Evolutionary conservation across 2,329 filamentous ascomycete species (phyloP), one percentile per base, ranked within the genome.

Genomic region (Akanthomyces lecanii): DNA sequence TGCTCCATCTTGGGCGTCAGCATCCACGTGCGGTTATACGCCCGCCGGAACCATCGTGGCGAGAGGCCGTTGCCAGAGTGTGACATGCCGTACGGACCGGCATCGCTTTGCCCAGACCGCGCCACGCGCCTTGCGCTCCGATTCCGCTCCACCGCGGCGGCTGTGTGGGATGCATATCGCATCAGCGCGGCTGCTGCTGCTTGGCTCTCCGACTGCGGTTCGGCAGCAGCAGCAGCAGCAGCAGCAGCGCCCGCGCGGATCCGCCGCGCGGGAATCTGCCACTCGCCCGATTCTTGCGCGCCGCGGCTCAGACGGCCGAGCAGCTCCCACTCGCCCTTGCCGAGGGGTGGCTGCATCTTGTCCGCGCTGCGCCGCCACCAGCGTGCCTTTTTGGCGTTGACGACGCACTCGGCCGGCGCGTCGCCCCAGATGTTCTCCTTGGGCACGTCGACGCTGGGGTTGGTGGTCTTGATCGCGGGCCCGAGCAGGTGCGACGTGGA

Each of bases 341-440:
- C 77, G 18, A 88, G 63, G 0, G 86, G 86, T n/a, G 84, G 82
- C 67, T 84, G 73, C 7, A 85, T 65, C 64, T 79, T 82, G 14
- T 77, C 71, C 0, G 80, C 73, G 18, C 76, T 69, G 4, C 63
- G 63, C 44, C 72, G 77, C 81, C 83, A 88, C 74, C 80, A 82
- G 25, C 72, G 75, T 33, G 75, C 78, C 53, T 74, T 68, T 64
- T 81, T 81, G 11, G 76, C 76, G n/a, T 76, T 74, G 8, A 73
- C 67, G 0, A 80, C 68, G 50, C 72, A 78, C 5, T 73, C 66
- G 3, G 75, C 64, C 1, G 80, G 71, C 0, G 78, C 78, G 2
- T 77, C 76, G 2, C 81, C 83, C 79, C 82, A 88, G 6, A 77
- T 74, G 55, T 82, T 84, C 44, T 71, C 70, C 16, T 73, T 67